A percentile compares a stretch with the other conserved stretches of the same genome.
phyloP scores from a whole-genome alignment of 768 basidiomycete genomes.

The Tricholoma terreum region DNA sequence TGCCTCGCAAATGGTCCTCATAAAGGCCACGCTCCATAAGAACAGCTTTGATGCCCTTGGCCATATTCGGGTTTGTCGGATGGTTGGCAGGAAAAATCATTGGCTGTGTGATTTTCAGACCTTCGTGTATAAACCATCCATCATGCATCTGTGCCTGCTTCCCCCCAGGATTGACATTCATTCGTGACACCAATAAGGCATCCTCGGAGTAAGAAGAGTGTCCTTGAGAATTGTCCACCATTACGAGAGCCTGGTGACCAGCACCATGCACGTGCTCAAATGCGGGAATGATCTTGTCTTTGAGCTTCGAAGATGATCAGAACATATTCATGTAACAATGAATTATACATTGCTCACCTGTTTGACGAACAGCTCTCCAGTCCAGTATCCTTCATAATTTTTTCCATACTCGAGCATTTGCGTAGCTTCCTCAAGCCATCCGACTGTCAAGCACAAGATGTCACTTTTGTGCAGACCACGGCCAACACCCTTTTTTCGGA shows the following conservation, averaged over 20 bases:
- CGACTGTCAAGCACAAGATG: slow-evolving; percentile 29
- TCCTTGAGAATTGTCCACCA: slow-evolving; percentile 31
- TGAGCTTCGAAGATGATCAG: neutral
- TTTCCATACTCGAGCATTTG: too few relatives aligned
- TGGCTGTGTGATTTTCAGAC: neutral
- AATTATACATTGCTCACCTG: too few relatives aligned
- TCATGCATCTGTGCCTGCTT: too few relatives aligned
- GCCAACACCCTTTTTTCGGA: slow-evolving; percentile 37
- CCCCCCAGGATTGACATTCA: too few relatives aligned
- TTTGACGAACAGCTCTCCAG: too few relatives aligned
- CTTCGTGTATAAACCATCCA: neutral
- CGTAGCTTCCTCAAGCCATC: too few relatives aligned
- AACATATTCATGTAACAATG: neutral
- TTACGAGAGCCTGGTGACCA: slow-evolving; percentile 22
- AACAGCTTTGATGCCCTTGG: neutral
- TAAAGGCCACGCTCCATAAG: neutral
- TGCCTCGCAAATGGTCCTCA: neutral
- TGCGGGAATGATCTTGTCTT: neutral
- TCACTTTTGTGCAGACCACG: slow-evolving; percentile 36
- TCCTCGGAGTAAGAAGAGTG: slow-evolving; percentile 26
- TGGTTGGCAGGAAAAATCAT: neutral
- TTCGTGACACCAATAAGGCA: slow-evolving; percentile 22
- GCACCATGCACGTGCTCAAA: slow-evolving; percentile 6
- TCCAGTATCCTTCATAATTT: too few relatives aligned
- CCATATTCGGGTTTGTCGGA: neutral